These are phyloP conservation scores for Epichloe festucae DNA, from an alignment of 2,329 filamentous ascomycete species.

Conservation along the genomic window DNA sequence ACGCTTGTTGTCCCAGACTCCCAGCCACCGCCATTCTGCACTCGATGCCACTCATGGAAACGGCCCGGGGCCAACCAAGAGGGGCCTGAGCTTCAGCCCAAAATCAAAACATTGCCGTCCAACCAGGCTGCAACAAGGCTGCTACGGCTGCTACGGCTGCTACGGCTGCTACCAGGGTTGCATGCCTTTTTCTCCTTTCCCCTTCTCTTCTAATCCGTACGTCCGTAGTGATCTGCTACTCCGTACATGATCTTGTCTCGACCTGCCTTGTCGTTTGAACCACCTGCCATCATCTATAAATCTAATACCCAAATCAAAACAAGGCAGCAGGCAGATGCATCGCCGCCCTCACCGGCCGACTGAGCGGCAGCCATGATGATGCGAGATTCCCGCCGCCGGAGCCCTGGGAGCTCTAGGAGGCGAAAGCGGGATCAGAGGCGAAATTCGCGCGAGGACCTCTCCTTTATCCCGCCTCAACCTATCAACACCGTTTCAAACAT, in stretches of 20 bases:
- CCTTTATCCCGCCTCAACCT: conserved; percentile 9
- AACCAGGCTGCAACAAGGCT: neutral
- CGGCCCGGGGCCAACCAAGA: neutral
- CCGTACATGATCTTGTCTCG: neutral
- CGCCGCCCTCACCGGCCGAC: conserved; percentile 8
- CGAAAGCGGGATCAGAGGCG: conserved; percentile 25
- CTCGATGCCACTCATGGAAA: neutral
- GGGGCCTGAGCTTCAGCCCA: conserved; percentile 5
- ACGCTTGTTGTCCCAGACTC: conserved; percentile 2
- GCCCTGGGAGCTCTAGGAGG: conserved; percentile 41
- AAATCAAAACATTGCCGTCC: conserved; percentile 6
- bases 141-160: neutral
- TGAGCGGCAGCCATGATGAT: conserved; percentile 36
- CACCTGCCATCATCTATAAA: neutral
- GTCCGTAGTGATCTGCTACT: neutral
- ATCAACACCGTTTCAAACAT: conserved; percentile 7
- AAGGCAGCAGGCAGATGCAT: conserved; percentile 6
- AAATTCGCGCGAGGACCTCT: conserved; percentile 18
- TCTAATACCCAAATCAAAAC: neutral
- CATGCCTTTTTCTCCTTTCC: neutral
- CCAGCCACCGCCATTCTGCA: conserved; percentile 5
- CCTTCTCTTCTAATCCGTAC: neutral
- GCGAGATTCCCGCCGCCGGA: conserved; percentile 42
- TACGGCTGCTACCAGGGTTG: neutral
- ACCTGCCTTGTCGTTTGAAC: neutral